A percentile compares a stretch with the other conserved stretches of the same genome.
These are phyloP conservation scores for Lasiodiplodia sp. DNA, from an alignment of 2,329 filamentous ascomycete species.

Conservation along the genomic window DNA sequence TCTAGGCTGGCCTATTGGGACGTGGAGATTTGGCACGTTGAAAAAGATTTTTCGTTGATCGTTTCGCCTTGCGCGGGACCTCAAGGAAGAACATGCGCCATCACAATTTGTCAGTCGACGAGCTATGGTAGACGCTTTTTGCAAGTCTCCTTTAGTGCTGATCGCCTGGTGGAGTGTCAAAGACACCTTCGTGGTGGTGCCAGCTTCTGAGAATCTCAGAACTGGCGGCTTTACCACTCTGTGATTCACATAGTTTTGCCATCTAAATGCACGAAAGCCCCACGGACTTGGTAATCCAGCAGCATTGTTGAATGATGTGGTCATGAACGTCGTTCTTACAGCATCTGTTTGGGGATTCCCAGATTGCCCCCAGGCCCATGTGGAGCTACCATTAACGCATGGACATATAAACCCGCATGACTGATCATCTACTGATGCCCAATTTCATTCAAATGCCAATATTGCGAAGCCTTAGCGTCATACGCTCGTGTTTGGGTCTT, in stretches of 20 bases:
- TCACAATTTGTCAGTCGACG: not conserved
- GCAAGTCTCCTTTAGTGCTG: not conserved
- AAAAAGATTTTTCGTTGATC: slow-evolving; percentile 20
- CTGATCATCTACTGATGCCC: not conserved
- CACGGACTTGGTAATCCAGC: not conserved
- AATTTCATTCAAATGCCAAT: not conserved
- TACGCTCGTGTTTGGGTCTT: not conserved
- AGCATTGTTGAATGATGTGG: not conserved
- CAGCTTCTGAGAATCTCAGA: not conserved
- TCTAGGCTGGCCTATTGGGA: not conserved
- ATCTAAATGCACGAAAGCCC: not conserved
- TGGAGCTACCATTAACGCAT: not conserved
- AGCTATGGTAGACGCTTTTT: not conserved
- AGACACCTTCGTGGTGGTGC: not conserved
- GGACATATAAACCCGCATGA: not conserved
- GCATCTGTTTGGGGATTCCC: not conserved
- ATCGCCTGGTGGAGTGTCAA: not conserved
- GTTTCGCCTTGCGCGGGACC: slow-evolving; percentile 9
- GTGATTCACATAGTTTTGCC: not conserved
- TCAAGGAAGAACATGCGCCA: slow-evolving; percentile 6
- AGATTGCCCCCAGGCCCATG: not conserved
- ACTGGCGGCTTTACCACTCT: not conserved
- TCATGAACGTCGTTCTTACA: not conserved
- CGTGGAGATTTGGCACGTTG: not conserved
- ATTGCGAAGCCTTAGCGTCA: not conserved